Conservation (phyloP, 495 filamentous ascomycete species). For the Chaetomidium leptoderma region DNA sequence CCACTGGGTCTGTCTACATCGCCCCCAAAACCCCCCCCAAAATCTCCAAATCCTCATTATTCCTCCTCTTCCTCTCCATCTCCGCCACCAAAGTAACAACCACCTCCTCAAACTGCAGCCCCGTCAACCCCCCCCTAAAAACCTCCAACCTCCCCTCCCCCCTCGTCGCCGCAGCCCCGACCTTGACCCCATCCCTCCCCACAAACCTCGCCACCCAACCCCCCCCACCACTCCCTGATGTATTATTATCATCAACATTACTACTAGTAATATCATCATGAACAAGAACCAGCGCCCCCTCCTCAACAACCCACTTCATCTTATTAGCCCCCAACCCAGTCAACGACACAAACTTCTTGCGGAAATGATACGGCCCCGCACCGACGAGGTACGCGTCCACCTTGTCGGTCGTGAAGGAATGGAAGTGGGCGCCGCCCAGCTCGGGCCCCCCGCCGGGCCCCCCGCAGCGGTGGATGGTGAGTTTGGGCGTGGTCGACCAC, state of each 20-base stretch:
- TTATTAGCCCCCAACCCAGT: not conserved
- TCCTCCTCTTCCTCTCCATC: conserved; percentile 20
- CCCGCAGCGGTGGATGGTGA: not conserved
- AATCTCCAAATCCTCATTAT: conserved; percentile 11
- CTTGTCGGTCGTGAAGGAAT: not conserved
- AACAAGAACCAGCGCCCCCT: not conserved
- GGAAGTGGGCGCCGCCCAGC: not conserved
- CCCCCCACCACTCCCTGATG: not conserved
- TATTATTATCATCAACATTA: no score
- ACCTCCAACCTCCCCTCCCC: conserved; percentile 6
- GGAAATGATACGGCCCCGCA: not conserved
- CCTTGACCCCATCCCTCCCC: not conserved
- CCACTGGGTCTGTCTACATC: not conserved
- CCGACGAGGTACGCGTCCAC: not conserved
- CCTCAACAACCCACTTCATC: conserved; percentile 4
- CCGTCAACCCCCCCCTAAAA: not conserved
- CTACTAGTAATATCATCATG: no score
- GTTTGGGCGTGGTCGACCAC: not conserved
- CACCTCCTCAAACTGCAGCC: conserved; percentile 13
- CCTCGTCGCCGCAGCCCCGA: not conserved
- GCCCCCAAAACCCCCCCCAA: not conserved
- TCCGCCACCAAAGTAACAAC: conserved; percentile 16
- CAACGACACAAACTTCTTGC: conserved; percentile 1
- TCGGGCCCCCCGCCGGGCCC: not conserved
- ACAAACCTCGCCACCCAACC: not conserved